phyloP scores from a whole-genome alignment of 2,329 filamentous ascomycete genomes.

The Apiospora arundinis region DNA sequence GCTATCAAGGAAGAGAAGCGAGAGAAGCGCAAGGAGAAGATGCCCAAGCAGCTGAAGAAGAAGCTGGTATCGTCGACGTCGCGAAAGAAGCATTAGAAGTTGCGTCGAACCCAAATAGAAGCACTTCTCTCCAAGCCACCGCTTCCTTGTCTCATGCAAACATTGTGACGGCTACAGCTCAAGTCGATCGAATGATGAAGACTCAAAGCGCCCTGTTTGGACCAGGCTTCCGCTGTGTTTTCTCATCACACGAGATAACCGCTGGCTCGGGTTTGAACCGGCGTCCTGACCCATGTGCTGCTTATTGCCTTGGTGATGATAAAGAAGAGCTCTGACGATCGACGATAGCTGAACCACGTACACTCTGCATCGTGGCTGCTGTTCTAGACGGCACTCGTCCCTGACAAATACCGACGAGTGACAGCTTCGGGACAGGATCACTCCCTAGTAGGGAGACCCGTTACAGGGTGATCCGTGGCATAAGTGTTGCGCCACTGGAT shows the following conservation, averaged over 20 bases:
- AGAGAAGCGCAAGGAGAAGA: constrained; percentile 92
- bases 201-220: constrained; percentile 31
- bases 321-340: constrained; percentile 68
- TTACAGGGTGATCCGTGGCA: neutral
- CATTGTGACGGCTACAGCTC: neutral
- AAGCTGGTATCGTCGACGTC: constrained; percentile 71
- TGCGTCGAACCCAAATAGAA: constrained; percentile 8
- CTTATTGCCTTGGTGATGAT: constrained; percentile 51
- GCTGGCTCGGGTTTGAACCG: constrained; percentile 34
- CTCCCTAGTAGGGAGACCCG: too few species aligned
- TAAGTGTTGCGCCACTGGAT: neutral
- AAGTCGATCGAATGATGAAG: constrained; percentile 56
- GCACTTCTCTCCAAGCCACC: neutral
- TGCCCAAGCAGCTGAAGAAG: constrained; percentile 96
- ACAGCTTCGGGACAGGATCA: neutral
- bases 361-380: neutral
- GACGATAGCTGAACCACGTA: neutral
- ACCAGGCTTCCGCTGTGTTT: constrained; percentile 34
- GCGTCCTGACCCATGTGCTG: constrained; percentile 44
- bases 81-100: constrained; percentile 65
- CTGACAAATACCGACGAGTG: neutral
- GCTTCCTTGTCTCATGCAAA: neutral
- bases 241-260: constrained; percentile 45
- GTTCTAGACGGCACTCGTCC: neutral
- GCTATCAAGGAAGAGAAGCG: constrained; percentile 95